A percentile compares a stretch with the other conserved stretches of the same genome.
Evolutionary conservation across 768 basidiomycete species (phyloP).

Genomic region (Suillus variegatus): DNA sequence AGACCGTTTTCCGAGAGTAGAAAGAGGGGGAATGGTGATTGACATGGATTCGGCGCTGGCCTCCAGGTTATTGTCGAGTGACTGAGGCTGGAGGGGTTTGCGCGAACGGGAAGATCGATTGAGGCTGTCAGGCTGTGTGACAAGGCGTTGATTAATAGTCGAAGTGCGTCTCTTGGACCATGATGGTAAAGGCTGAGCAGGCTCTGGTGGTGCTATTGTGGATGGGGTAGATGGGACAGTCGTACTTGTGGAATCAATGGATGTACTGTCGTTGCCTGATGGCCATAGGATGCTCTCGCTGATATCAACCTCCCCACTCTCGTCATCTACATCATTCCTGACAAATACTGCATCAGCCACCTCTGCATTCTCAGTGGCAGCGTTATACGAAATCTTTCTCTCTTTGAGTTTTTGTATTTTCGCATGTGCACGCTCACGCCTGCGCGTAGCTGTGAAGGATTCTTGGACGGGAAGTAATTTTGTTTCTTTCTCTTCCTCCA

Average conservation of each 20-base stretch:
- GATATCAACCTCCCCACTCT: constrained; percentile 63
- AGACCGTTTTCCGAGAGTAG: constrained; percentile 29
- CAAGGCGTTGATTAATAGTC: background rate
- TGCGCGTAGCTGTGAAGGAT: constrained; percentile 20
- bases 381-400: constrained; percentile 41
- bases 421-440: constrained; percentile 46
- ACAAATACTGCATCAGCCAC: constrained; percentile 49
- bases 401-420: constrained; percentile 61
- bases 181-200: background rate
- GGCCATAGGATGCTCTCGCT: constrained; percentile 30
- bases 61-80: constrained; percentile 13
- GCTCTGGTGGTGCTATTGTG: constrained; percentile 3
- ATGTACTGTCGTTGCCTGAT: constrained; percentile 14
- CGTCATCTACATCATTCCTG: constrained; percentile 58
- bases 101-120: constrained; percentile 25
- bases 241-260: constrained; percentile 5
- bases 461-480: constrained; percentile 19
- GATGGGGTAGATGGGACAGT: constrained; percentile 9
- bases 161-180: background rate
- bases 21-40: constrained; percentile 16
- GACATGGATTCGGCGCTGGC: constrained; percentile 12
- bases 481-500: constrained; percentile 12
- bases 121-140: constrained; percentile 12
- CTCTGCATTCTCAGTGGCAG: constrained; percentile 33
- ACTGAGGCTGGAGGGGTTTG: constrained; percentile 31